Evolutionary conservation across 2,329 filamentous ascomycete species (phyloP).

Genomic region (Diaporthe vaccinii): DNA sequence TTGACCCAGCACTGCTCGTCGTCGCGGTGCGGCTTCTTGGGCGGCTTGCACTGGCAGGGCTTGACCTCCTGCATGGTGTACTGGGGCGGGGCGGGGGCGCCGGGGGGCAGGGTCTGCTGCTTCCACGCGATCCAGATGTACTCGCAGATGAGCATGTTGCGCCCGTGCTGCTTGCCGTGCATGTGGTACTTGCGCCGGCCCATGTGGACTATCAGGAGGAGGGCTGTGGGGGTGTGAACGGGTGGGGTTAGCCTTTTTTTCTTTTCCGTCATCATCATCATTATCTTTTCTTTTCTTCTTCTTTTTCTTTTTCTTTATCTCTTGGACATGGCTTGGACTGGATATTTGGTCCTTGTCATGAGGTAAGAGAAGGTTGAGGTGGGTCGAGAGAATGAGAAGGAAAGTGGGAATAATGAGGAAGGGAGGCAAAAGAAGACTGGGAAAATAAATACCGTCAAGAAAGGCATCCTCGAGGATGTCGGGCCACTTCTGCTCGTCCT

Average conservation of each 20-base stretch:
- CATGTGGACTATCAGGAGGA: constrained; percentile 76
- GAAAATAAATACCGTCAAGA: constrained; percentile 69
- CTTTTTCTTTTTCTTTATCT: neutral
- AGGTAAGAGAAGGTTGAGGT: neutral
- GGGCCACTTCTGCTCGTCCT: constrained; percentile 73
- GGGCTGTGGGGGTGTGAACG: constrained; percentile 57
- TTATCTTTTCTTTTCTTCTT: neutral
- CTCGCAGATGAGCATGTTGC: constrained; percentile 79
- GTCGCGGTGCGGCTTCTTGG: constrained; percentile 45
- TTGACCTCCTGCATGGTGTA: constrained; percentile 58
- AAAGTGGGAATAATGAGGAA: neutral
- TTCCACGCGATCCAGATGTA: constrained; percentile 72
- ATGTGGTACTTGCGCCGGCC: constrained; percentile 76
- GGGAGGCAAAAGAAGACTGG: neutral
- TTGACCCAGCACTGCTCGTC: constrained; percentile 50
- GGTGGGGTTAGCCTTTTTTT: neutral
- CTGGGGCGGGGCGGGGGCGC: constrained; percentile 52
- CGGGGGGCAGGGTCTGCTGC: constrained; percentile 57
- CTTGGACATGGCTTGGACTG: neutral
- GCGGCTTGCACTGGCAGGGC: constrained; percentile 46
- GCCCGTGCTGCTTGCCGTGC: constrained; percentile 73
- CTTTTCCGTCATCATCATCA: too few species aligned
- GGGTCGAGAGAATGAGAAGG: neutral
- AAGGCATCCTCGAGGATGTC: constrained; percentile 75
- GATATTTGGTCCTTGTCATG: neutral